These are phyloP conservation scores for Pleurozium schreberi DNA, from an alignment of 225 moss, liverwort and hornwort species.

Conservation along the genomic window DNA sequence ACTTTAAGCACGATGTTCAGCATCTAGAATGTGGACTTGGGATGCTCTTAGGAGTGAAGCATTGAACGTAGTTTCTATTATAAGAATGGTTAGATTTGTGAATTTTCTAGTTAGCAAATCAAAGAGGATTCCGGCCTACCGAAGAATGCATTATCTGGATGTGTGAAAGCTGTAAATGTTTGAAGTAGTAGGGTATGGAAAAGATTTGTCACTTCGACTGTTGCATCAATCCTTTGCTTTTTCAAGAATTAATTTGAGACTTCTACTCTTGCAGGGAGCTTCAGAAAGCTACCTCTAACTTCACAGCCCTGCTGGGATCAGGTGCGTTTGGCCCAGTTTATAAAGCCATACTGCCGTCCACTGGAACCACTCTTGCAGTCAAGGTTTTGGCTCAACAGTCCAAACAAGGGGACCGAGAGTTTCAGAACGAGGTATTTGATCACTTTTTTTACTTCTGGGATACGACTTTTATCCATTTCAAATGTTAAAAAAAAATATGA, in stretches of 20 bases:
- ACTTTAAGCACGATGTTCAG: neutral
- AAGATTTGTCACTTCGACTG: neutral
- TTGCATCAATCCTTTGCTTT: neutral
- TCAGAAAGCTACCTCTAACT: conserved; percentile 70
- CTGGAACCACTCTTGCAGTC: conserved; percentile 75
- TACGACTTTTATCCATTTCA: neutral
- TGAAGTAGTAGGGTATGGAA: neutral
- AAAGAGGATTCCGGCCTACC: neutral
- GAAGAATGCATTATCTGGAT: neutral
- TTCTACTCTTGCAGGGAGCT: conserved; percentile 60
- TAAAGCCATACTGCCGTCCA: conserved; percentile 72
- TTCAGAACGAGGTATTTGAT: conserved; percentile 77
- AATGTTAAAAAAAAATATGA: neutral
- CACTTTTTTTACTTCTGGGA: neutral
- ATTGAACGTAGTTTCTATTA: neutral
- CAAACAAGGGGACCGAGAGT: conserved; percentile 95
- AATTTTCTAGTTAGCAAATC: neutral
- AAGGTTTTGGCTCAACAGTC: conserved; percentile 86
- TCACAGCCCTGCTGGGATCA: conserved; percentile 79
- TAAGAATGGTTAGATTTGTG: neutral
- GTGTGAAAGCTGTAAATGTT: neutral
- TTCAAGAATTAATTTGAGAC: neutral
- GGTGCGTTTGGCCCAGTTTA: conserved; percentile 96
- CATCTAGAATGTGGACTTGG: neutral
- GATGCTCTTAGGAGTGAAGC: neutral